Evolutionary conservation across 176 grass and related monocot species (phyloP), one percentile per base, ranked within the genome.

Genomic region (Ananas comosus): DNA sequence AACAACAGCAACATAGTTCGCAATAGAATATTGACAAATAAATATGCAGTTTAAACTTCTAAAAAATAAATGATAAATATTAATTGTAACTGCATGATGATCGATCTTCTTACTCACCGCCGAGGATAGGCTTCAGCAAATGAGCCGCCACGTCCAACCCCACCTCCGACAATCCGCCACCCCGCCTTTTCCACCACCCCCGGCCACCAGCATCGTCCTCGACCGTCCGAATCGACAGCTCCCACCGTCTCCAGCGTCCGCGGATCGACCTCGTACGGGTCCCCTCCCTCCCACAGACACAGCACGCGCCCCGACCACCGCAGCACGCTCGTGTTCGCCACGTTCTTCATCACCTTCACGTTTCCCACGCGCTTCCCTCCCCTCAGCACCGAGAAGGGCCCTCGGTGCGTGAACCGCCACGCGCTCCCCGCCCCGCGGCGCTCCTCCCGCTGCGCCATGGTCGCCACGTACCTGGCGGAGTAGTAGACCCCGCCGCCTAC

Each of bases 271-370:
- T 93, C 94, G 85, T 99, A 90, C 47, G 94, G 94, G 47, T 82
- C 75, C n/a, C 89, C 89, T 75, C 89, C 94, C 51, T 99, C 87
- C 94, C 89, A 99, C 58, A 99, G 77, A 76, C 94, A 99, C 78
- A 99, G 78, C 77, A 93, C 50, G 5, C 87, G 80, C 13, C 74
- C 84, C 47, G 76, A 84, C 94, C 94, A 99, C 11, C 64, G 64
- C 14, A 99, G 69, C 68, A 91, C 94, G 83, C 87, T 83, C 48
- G 94, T 99, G 78, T 99, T 99, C 21, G 94, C 84, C 68, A 93
- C 87, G 87, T 99, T 99, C 81, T 99, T 99, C 94, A 99, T 91
- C 80, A 93, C 93, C 84, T 93, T 97, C 70, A 97, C 76, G 78
- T 97, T 97, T 3, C 94, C 89, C 71, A 88, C 76, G 80, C 78